phyloP scores from a whole-genome alignment of 345 rosid species.

The Barbarea vulgaris region DNA sequence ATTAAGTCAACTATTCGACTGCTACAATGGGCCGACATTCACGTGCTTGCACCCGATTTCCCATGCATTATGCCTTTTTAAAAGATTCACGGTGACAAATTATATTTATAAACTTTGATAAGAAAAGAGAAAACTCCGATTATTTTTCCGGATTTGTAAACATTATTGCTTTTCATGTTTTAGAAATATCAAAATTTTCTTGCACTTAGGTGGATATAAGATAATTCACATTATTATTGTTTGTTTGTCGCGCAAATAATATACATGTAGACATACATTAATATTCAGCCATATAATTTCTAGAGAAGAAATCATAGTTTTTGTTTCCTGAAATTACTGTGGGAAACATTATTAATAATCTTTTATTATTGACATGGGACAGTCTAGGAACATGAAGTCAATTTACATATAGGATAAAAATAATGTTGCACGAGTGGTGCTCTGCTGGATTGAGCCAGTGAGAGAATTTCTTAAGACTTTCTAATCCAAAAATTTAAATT shows the following conservation, averaged over 20 bases:
- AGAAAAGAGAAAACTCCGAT: not conserved
- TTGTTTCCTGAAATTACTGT: slow-evolving; percentile 5
- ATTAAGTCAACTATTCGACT: slow-evolving; percentile 46
- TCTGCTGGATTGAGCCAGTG: slow-evolving; percentile 41
- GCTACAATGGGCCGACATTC: slow-evolving; percentile 47
- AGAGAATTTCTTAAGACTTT: slow-evolving; percentile 18
- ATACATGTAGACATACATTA: not conserved
- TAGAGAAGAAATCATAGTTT: not conserved
- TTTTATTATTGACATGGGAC: slow-evolving; percentile 16
- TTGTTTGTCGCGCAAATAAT: not conserved
- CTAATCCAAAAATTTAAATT: not conserved
- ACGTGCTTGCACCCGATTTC: slow-evolving; percentile 61
- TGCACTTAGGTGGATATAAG: not conserved
- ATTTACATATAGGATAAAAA: slow-evolving; percentile 22
- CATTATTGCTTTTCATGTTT: not conserved
- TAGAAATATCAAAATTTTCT: not conserved
- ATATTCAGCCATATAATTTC: not conserved
- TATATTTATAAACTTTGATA: slow-evolving; percentile 23
- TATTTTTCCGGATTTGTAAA: not conserved
- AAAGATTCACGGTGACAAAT: slow-evolving; percentile 34
- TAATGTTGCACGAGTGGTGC: slow-evolving; percentile 71
- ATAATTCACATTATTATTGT: not conserved
- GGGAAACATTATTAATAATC: slow-evolving; percentile 10
- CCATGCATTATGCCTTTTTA: slow-evolving; percentile 40
- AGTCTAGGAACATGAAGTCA: slow-evolving; percentile 36